Evolutionary conservation across 2,329 filamentous ascomycete genomes (phyloP).

Genomic region (Emmonsia crescens): DNA sequence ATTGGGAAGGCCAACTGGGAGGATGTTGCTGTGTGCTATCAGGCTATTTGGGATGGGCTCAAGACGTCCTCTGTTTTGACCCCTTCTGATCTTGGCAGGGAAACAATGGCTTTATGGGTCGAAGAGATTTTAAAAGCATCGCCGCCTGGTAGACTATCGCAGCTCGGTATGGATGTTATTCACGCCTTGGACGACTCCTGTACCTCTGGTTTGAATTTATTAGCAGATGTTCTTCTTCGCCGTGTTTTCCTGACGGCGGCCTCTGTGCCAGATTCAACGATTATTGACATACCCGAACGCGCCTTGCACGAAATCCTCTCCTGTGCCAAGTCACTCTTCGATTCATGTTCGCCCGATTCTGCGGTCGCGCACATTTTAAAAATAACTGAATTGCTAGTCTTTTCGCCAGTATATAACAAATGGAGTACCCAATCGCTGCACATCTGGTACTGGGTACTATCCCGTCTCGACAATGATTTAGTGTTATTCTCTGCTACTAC

Average conservation of each 20-base stretch:
- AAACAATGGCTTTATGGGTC: slow-evolving; percentile 24
- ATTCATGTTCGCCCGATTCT: slow-evolving; percentile 16
- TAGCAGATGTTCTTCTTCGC: slow-evolving; percentile 18
- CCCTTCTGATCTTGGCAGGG: slow-evolving; percentile 23
- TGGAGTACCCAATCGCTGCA: slow-evolving; percentile 16
- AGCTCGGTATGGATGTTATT: slow-evolving; percentile 23
- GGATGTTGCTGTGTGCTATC: slow-evolving; percentile 17
- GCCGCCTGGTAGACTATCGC: slow-evolving; percentile 11
- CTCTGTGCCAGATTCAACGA: not conserved
- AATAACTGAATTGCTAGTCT: slow-evolving; percentile 23
- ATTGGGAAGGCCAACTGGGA: slow-evolving; percentile 9
- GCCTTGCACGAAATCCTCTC: not conserved
- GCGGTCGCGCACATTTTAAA: slow-evolving; percentile 21
- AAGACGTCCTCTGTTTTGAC: slow-evolving; percentile 25
- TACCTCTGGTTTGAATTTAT: not conserved
- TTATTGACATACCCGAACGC: not conserved
- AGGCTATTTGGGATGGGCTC: slow-evolving; percentile 29
- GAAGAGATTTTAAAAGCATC: slow-evolving; percentile 16
- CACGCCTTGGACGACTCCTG: not conserved
- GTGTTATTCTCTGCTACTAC: not conserved
- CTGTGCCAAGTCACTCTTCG: slow-evolving; percentile 13
- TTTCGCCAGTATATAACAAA: slow-evolving; percentile 14
- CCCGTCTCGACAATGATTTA: not conserved
- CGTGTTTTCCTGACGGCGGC: slow-evolving; percentile 16
- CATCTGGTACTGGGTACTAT: slow-evolving; percentile 21